These are phyloP conservation scores for Mycosphaerella arachidis DNA, from an alignment of 2,329 filamentous ascomycete species.

Conservation along the genomic window DNA sequence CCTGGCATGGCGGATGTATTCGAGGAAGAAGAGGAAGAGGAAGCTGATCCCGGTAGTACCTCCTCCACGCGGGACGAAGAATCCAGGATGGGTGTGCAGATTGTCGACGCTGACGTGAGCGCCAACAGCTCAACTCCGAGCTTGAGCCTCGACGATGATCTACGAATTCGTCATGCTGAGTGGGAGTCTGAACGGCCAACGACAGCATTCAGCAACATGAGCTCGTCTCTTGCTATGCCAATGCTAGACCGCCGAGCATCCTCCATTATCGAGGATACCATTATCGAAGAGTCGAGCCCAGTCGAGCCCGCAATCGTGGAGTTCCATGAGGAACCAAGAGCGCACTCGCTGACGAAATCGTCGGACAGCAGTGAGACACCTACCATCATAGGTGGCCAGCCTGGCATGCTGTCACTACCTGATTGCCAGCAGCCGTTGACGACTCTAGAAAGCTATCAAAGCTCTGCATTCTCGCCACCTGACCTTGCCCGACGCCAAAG, in stretches of 20 bases:
- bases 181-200: constrained; percentile 23
- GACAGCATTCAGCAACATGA: constrained; percentile 17
- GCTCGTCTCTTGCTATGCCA: constrained; percentile 22
- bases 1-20: constrained; percentile 82
- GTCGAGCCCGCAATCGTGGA: constrained; percentile 44
- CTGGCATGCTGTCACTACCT: constrained; percentile 35
- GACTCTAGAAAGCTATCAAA: constrained; percentile 60
- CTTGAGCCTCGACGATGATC: constrained; percentile 18
- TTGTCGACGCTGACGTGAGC: constrained; percentile 28
- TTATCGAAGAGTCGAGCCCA: constrained; percentile 34
- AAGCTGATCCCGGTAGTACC: constrained; percentile 13
- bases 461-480: constrained; percentile 59
- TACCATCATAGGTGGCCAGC: constrained; percentile 34
- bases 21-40: constrained; percentile 72
- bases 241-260: constrained; percentile 26
- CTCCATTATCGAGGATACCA: constrained; percentile 34
- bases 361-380: constrained; percentile 46
- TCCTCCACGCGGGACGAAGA: constrained; percentile 16
- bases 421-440: constrained; percentile 49
- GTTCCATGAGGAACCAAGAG: constrained; percentile 45
- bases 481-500: constrained; percentile 58
- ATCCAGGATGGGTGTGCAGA: constrained; percentile 26
- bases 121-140: constrained; percentile 1
- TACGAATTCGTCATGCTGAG: constrained; percentile 19
- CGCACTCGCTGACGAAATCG: constrained; percentile 47